Base-by-base conservation (phyloP, 768 basidiomycete genomes). In the Leucocoprinus sp. region DNA sequence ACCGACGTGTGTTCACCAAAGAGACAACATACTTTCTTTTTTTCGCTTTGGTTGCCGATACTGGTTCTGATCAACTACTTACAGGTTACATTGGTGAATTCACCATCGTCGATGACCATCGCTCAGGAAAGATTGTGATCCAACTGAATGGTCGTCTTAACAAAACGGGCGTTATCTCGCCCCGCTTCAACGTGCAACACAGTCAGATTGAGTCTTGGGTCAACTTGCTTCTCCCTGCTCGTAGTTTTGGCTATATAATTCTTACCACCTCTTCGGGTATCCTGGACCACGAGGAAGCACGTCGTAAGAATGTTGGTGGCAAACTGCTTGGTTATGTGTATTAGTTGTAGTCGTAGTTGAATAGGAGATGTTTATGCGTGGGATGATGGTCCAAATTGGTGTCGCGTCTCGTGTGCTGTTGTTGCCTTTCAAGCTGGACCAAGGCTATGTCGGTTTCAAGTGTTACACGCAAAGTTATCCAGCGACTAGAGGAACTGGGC, bases 101-200 rank as follows among this genome's bases (percentile, higher is more conserved):
- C 60, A 93, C 96, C 66, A 89, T 96, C 68, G 84, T 97, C 63
- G 96, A 99, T 60, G 96, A 99, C 72, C 96, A 98, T 68, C 93
- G 95, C 50, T 83, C 91, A 5, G 92, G 92, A 59, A 99, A 98
- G 72, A 91, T 99, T 54, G 93, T 99, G 59, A 79, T 98, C 57
- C 93, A 99, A 70, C 82, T 99, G 48, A 99, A 96, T 61, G 96
- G 96, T 37, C 88, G 92, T 50, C 79, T 99, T 57, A 99, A 99
- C 79, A 99, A 99, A 74, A 86, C 84, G n/a, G 96, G 95, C 57
- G 95, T 99, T 62, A 97, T 97, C 69, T 97, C 93, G n/a, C 93
- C 95, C 35, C 87, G 96, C 44, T 98, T 90, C 80, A 97, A 98
- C 70, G 80, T 98, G 57, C 88, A 93, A 63, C 84, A 88, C 51